These are phyloP conservation scores for Sphaerulina vaccinii DNA, from an alignment of 2,329 filamentous ascomycete genomes.

Conservation along the genomic window DNA sequence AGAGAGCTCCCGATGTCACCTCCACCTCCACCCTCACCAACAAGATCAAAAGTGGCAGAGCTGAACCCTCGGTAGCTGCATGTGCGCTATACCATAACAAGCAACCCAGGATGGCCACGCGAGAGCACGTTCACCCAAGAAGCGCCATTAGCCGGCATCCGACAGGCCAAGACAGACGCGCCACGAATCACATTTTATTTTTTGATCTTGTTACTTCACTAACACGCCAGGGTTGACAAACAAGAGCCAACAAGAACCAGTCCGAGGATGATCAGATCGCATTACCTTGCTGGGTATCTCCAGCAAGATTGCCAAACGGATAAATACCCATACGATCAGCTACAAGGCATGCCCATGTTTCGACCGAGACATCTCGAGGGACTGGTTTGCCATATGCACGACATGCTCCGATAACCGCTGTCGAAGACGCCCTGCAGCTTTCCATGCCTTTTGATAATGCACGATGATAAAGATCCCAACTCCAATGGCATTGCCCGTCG, in stretches of 20 bases:
- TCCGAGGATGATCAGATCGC: conserved; percentile 1
- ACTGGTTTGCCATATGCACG: too few relatives aligned
- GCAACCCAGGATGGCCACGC: conserved; percentile 3
- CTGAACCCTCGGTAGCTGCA: neutral
- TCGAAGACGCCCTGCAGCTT: neutral
- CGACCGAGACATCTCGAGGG: too few relatives aligned
- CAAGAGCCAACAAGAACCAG: neutral
- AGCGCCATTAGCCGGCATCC: neutral
- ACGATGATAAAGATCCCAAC: conserved; percentile 1
- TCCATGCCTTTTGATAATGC: conserved; percentile 15
- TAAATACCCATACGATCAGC: too few relatives aligned
- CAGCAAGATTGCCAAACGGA: neutral
- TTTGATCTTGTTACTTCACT: conserved; percentile 10
- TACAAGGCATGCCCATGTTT: too few relatives aligned
- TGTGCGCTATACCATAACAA: neutral
- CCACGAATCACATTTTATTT: conserved; percentile 3
- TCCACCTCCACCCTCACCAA: neutral
- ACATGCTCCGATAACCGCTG: too few relatives aligned
- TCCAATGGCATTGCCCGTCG: neutral
- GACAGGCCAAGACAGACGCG: neutral
- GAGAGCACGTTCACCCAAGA: neutral
- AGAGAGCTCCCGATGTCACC: neutral
- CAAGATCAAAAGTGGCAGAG: too few relatives aligned
- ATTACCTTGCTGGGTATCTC: conserved; percentile 1
- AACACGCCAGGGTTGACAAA: conserved; percentile 4